Percentiles rank a stretch among this genome's conserved stretches.
phyloP scores from a whole-genome alignment of 306 rosid genomes.

The Trifolium dubium region DNA sequence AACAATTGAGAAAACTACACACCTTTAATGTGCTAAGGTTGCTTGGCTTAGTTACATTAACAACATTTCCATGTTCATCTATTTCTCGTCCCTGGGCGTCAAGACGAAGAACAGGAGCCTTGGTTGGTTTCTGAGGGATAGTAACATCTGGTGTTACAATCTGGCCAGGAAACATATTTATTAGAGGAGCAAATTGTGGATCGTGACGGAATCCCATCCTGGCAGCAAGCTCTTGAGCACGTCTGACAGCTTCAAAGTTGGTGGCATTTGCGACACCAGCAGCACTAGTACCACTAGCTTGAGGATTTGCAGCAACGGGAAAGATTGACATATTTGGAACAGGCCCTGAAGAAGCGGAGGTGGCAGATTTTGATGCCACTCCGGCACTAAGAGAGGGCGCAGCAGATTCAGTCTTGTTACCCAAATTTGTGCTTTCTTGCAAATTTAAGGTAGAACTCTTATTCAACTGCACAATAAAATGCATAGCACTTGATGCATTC shows the following conservation, averaged over 20 bases:
- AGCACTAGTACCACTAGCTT: conserved; percentile 44
- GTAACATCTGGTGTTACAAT: conserved; percentile 59
- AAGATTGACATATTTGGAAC: conserved; percentile 49
- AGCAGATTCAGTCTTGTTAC: conserved; percentile 52
- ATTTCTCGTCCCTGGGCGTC: conserved; percentile 97
- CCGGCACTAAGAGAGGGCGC: conserved; percentile 45
- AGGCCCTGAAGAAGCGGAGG: conserved; percentile 48
- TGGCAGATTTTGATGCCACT: conserved; percentile 42
- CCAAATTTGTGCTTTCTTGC: conserved; percentile 52
- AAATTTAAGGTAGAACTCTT: conserved; percentile 57
- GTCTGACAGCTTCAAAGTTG: conserved; percentile 82
- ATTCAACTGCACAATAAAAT: conserved; percentile 63
- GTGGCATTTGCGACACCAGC: conserved; percentile 54
- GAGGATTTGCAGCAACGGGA: conserved; percentile 47
- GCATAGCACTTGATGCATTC: conserved; percentile 39
- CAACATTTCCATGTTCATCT: conserved; percentile 89
- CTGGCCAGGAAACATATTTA: conserved; percentile 91
- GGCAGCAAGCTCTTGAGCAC: conserved; percentile 93
- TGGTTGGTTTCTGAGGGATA: conserved; percentile 77
- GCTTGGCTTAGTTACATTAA: conserved; percentile 78
- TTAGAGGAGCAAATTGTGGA: conserved; percentile 92
- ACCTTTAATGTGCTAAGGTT: conserved; percentile 96
- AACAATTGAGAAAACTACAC: conserved; percentile 35
- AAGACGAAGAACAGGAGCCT: conserved; percentile 95
- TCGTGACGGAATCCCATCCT: conserved; percentile 96